Evolutionary conservation across 306 rosid species (phyloP).

Genomic region (Trichosanthes truncata): DNA sequence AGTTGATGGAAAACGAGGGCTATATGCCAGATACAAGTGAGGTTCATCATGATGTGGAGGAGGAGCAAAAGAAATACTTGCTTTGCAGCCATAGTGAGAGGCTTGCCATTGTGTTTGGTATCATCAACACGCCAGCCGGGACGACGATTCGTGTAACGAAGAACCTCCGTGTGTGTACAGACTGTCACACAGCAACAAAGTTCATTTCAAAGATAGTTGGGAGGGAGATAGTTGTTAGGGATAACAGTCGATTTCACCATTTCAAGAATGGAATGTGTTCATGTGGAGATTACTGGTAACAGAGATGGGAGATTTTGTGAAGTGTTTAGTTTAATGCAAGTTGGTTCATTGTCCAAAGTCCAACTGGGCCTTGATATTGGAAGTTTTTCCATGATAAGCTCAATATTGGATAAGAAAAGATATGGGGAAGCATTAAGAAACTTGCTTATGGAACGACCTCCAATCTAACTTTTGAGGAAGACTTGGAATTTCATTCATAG

Average conservation of each 20-base stretch:
- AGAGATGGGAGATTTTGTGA: not conserved
- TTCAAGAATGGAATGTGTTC: conserved; percentile 55
- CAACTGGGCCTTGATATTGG: not conserved
- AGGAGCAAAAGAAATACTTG: conserved; percentile 56
- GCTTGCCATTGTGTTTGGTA: conserved; percentile 83
- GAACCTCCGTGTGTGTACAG: conserved; percentile 66
- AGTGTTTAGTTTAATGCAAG: not conserved
- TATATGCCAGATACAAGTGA: conserved; percentile 55
- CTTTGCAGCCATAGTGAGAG: conserved; percentile 66
- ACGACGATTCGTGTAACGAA: conserved; percentile 62
- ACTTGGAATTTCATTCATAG: not conserved
- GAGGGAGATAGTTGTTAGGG: conserved; percentile 78
- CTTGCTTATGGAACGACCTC: not conserved
- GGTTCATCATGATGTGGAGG: conserved; percentile 68
- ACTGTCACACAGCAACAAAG: conserved; percentile 71
- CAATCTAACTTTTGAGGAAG: not conserved
- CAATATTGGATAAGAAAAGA: not conserved
- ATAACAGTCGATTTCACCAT: conserved; percentile 85
- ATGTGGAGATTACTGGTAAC: conserved; percentile 57
- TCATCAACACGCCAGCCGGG: conserved; percentile 69
- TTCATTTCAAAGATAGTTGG: conserved; percentile 61
- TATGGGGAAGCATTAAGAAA: not conserved
- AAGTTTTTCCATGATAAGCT: not conserved
- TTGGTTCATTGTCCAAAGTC: not conserved
- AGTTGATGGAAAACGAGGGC: conserved; percentile 68